Evolutionary conservation across 352 stramenopile species (phyloP).

Genomic region (Phytophthora macrochlamydospora): DNA sequence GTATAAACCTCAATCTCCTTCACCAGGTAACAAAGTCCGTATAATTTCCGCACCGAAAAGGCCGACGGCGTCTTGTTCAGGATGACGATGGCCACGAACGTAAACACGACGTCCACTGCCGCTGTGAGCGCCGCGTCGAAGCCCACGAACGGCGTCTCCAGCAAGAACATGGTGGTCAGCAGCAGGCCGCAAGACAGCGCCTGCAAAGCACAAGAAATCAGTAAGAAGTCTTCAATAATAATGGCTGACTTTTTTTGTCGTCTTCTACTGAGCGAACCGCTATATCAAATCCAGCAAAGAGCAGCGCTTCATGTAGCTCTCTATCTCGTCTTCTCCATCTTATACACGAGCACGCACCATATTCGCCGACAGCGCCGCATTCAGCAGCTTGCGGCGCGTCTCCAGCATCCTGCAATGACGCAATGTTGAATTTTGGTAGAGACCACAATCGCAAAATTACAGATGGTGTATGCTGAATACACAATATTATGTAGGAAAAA

Average conservation of each 20-base stretch:
- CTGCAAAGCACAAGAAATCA: conserved; percentile 30
- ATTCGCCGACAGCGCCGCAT: conserved; percentile 66
- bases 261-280: conserved; percentile 1
- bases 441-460: no score
- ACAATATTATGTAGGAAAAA: no score
- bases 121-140: conserved; percentile 73
- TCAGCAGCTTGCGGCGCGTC: conserved; percentile 72
- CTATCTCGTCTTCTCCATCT: not conserved
- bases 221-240: conserved; percentile 5
- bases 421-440: no score
- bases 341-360: conserved; percentile 49
- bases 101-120: conserved; percentile 63
- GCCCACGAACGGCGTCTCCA: conserved; percentile 72
- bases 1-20: conserved; percentile 1
- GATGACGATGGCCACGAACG: conserved; percentile 77
- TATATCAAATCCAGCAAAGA: not conserved
- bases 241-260: not conserved
- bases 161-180: conserved; percentile 70
- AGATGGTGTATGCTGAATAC: no score
- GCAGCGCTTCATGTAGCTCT: not conserved
- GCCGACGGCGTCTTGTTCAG: conserved; percentile 84
- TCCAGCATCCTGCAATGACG: conserved; percentile 45
- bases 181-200: conserved; percentile 64
- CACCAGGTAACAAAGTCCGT: not conserved
- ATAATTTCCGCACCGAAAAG: conserved; percentile 51